Evolutionary conservation across 441 rosid species (phyloP).

Genomic region (Macaranga tanarius): DNA sequence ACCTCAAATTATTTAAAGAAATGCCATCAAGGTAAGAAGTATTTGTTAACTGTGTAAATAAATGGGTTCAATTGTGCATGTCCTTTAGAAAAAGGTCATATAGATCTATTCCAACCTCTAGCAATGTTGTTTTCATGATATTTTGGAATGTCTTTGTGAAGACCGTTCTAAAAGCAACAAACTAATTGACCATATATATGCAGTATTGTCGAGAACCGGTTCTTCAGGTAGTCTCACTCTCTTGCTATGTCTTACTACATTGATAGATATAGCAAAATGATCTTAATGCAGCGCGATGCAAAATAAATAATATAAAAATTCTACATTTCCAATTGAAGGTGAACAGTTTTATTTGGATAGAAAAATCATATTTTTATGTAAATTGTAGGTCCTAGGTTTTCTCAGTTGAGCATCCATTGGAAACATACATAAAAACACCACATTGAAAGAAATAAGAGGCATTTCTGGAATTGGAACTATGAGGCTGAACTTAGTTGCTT

Average conservation of each 20-base stretch:
- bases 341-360: not conserved
- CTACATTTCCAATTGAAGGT: not conserved
- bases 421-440: too few relatives aligned
- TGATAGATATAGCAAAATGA: not conserved
- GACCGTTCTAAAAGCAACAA: not conserved
- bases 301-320: not conserved
- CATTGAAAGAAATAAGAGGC: not conserved
- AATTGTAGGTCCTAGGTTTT: not conserved
- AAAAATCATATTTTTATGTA: not conserved
- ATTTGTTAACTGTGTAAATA: constrained; percentile 19
- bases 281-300: not conserved
- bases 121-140: not conserved
- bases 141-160: not conserved
- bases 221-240: not conserved
- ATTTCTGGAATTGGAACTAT: not conserved
- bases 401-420: not conserved
- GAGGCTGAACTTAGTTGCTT: not conserved
- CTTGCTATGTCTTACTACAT: not conserved
- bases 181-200: not conserved
- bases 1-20: constrained; percentile 72
- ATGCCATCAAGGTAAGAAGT: constrained; percentile 68
- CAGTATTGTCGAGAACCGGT: constrained; percentile 1
- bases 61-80: not conserved
- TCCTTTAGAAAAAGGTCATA: not conserved
- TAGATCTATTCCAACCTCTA: not conserved